These are phyloP conservation scores for Arctium lappa DNA, from an alignment of 129 eudicot species.

Conservation along the genomic window DNA sequence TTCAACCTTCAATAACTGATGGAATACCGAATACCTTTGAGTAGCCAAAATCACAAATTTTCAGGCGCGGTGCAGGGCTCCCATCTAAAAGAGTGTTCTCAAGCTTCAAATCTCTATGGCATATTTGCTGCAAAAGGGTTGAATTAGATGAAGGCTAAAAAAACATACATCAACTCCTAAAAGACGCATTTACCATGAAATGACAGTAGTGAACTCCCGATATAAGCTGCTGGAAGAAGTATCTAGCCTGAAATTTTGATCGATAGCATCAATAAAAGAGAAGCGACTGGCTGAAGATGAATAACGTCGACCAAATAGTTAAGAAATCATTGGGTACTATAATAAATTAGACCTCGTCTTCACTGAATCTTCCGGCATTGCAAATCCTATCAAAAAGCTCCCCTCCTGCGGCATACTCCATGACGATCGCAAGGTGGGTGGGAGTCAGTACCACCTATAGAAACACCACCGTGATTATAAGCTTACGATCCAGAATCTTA, in stretches of 20 bases:
- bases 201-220: slow-evolving; percentile 46
- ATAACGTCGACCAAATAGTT: neutral
- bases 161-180: neutral
- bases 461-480: slow-evolving; percentile 5
- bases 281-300: neutral
- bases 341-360: slow-evolving; percentile 69
- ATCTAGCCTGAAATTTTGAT: slow-evolving; percentile 30
- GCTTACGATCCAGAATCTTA: neutral
- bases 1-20: neutral
- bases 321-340: neutral
- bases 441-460: slow-evolving; percentile 81
- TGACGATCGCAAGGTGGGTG: slow-evolving; percentile 89
- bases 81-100: slow-evolving; percentile 97
- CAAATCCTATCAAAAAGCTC: slow-evolving; percentile 95
- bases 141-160: neutral
- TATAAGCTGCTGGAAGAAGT: slow-evolving; percentile 46
- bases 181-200: slow-evolving; percentile 57
- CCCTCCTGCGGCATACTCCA: slow-evolving; percentile 99
- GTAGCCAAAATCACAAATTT: slow-evolving; percentile 97
- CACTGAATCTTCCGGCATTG: slow-evolving; percentile 95
- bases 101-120: slow-evolving; percentile 90
- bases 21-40: slow-evolving; percentile 55
- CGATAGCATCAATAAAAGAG: neutral
- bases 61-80: slow-evolving; percentile 96
- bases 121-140: slow-evolving; percentile 64